Conservation (phyloP, 2,329 filamentous ascomycete species). For the Trichoderma atroviride region DNA sequence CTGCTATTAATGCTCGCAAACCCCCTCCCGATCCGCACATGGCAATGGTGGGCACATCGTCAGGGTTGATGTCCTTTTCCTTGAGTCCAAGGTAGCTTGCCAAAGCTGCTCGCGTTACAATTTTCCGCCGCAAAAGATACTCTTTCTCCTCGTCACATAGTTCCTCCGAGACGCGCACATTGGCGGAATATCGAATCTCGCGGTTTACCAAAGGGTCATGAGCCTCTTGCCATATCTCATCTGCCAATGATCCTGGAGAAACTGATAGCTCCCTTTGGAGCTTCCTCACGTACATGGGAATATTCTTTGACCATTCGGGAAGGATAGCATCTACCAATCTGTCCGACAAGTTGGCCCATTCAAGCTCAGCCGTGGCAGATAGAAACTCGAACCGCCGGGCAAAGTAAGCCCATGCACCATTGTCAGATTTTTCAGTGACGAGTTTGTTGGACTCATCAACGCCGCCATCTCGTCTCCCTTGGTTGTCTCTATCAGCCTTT, state of each 20-base stretch:
- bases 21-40: conserved; percentile 95
- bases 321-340: conserved; percentile 71
- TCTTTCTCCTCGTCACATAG: conserved; percentile 82
- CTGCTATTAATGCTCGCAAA: conserved; percentile 84
- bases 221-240: conserved; percentile 92
- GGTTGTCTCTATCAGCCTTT: conserved; percentile 12
- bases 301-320: conserved; percentile 76
- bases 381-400: conserved; percentile 55
- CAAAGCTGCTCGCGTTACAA: conserved; percentile 70
- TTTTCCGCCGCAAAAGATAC: conserved; percentile 70
- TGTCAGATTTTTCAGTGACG: conserved; percentile 31
- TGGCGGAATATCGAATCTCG: conserved; percentile 80
- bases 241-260: conserved; percentile 82
- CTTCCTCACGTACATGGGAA: conserved; percentile 79
- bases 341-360: conserved; percentile 59
- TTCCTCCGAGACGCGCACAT: conserved; percentile 77
- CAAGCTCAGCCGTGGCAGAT: conserved; percentile 55
- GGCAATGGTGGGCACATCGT: conserved; percentile 90
- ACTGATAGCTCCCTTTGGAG: conserved; percentile 86
- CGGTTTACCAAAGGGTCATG: conserved; percentile 82
- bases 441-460: conserved; percentile 13
- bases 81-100: conserved; percentile 79
- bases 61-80: conserved; percentile 81
- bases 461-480: conserved; percentile 30
- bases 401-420: conserved; percentile 54